Conservation (phyloP, 2,329 filamentous ascomycete species). For the Aureobasidium mangrovei region DNA sequence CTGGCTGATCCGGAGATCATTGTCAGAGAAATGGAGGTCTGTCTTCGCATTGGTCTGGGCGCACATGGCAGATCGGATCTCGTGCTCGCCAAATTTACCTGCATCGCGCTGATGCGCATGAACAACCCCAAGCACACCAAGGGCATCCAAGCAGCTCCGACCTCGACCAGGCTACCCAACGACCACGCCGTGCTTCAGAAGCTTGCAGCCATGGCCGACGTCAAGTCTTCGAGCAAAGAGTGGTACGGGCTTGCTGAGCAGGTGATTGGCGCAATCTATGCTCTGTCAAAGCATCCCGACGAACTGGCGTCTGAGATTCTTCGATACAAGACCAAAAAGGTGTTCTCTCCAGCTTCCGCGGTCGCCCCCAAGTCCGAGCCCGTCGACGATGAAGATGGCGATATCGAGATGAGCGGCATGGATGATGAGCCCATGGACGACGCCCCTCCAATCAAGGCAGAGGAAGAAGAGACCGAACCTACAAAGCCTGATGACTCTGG, state of each 20-base stretch:
- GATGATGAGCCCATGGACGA: conserved; percentile 19
- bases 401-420: conserved; percentile 32
- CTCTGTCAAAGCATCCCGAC: conserved; percentile 87
- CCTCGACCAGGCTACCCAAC: conserved; percentile 71
- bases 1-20: conserved; percentile 88
- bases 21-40: conserved; percentile 88
- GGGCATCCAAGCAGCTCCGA: conserved; percentile 52
- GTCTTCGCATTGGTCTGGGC: conserved; percentile 83
- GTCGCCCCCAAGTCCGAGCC: conserved; percentile 15
- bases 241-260: conserved; percentile 93
- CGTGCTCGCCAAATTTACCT: conserved; percentile 88
- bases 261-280: conserved; percentile 90
- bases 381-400: conserved; percentile 27
- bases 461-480: conserved; percentile 19
- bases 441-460: conserved; percentile 11
- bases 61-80: conserved; percentile 71
- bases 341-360: conserved; percentile 51
- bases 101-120: conserved; percentile 83
- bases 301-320: conserved; percentile 86
- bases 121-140: conserved; percentile 75
- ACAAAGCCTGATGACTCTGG: conserved; percentile 33
- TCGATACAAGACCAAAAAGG: conserved; percentile 71
- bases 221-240: conserved; percentile 82
- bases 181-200: conserved; percentile 80
- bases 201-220: conserved; percentile 75